Evolutionary conservation across 139 green algal genomes (phyloP), one percentile per base, ranked within the genome.

Genomic region (Picochlorum sp.): DNA sequence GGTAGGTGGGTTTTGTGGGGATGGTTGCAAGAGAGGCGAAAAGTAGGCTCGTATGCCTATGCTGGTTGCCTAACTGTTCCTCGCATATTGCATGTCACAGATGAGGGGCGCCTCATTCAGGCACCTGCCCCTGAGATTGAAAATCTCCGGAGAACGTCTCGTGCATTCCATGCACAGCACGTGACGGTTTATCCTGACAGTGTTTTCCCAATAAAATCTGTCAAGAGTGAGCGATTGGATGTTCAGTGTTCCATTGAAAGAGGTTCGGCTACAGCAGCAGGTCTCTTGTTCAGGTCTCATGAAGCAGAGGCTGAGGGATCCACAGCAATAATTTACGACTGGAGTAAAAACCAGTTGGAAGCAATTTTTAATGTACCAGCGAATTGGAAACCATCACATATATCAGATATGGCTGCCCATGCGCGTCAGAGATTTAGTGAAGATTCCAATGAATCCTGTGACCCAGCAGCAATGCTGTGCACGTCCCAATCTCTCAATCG

Each of bases 21-120:
- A 1, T 96, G 89, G 89, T 62, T 90, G 54, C 89, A 96, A 66
- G 89, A 96, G 68, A 63, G 76, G 45, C 77, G 89, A 14, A 77
- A 78, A 41, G 79, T 81, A 24, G 63, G 75, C 21, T 57, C 49
- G 21, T 92, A 90, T 55, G 71, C 83, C 28, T 96, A 94, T 49
- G 80, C 89, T 2, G 89, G 89, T 57, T 96, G 89, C 76, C 67
- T 96, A 52, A 80, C 70, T 4, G 45, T 90, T 16, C 87, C 89
- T 0, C 77, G 89, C 2, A 52, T 89, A 37, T 71, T 96, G 23
- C 74, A 71, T 54, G 31, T 84, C 0, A 60, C 57, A 7, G 69
- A 70, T 11, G 65, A 77, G 24, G 62, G 67, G 14, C 63, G 85
- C 6, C 55, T 81, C 30, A n/a, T 68, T 13, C 77, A 83, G 63